Conservation (phyloP, 2,329 filamentous ascomycete species). For the Trichothecium sympodiale region DNA sequence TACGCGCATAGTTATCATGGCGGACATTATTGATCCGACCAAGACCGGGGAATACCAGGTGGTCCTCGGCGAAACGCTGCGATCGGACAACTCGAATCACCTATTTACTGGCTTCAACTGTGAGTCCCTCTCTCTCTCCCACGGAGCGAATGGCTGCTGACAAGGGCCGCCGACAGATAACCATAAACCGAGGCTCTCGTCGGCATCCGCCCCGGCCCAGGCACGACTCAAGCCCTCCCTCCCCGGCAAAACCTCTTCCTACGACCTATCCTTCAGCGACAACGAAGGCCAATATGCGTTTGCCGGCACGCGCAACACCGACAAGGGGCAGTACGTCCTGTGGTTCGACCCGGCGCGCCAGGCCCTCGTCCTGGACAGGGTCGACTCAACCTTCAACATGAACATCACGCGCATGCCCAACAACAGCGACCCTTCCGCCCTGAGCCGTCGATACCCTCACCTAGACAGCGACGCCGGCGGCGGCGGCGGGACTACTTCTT, state of each 20-base stretch:
- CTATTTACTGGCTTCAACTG: conserved; percentile 51
- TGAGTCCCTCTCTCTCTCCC: conserved; percentile 20
- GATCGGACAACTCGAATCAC: conserved; percentile 44
- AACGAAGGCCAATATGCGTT: conserved; percentile 48
- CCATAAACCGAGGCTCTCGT: conserved; percentile 44
- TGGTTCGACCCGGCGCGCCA: conserved; percentile 67
- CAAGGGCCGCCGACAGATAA: conserved; percentile 37
- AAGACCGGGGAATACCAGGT: conserved; percentile 52
- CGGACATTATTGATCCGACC: conserved; percentile 45
- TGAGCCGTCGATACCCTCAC: conserved; percentile 58
- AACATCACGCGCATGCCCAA: conserved; percentile 64
- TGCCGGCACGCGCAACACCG: conserved; percentile 45
- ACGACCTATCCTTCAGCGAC: conserved; percentile 44
- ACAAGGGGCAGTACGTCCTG: conserved; percentile 51
- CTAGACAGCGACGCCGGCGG: conserved; percentile 30
- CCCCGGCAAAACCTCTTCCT: conserved; percentile 37
- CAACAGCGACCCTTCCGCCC: conserved; percentile 49
- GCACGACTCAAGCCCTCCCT: conserved; percentile 41
- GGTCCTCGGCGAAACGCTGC: conserved; percentile 49
- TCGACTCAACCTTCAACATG: conserved; percentile 79
- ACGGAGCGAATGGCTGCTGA: too few species aligned
- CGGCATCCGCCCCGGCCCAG: conserved; percentile 33
- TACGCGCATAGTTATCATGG: conserved; percentile 11
- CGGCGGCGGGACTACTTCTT: too few species aligned
- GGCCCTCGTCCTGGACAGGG: conserved; percentile 69